Conservation (phyloP, 148 eudicot genomes). For the Pharnaceum exiguum region DNA sequence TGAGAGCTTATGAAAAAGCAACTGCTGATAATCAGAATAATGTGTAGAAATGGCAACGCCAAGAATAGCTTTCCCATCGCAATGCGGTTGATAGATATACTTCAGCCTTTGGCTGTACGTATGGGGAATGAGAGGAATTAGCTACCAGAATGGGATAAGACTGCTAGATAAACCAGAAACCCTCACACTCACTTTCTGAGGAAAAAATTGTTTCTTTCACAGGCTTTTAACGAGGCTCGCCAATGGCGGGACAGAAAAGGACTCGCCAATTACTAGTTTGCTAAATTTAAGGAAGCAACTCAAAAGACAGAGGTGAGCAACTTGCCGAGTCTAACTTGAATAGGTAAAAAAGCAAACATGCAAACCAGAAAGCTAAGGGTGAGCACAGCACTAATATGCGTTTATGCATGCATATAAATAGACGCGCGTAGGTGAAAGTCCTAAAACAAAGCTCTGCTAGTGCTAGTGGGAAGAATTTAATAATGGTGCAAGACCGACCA, state of each 20-base stretch:
- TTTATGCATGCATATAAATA: constrained; percentile 2
- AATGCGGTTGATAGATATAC: no score
- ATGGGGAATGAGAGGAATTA: no score
- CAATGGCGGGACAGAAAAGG: background rate
- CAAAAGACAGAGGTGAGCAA: background rate
- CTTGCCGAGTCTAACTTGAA: constrained; percentile 1
- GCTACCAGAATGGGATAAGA: no score
- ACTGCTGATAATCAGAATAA: constrained; percentile 8
- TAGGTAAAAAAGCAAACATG: constrained; percentile 20
- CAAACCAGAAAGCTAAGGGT: constrained; percentile 19
- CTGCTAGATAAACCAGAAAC: no score
- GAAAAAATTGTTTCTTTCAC: background rate
- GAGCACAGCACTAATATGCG: constrained; percentile 5
- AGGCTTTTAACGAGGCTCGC: background rate
- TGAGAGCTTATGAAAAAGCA: constrained; percentile 20
- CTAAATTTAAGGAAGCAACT: constrained; percentile 1
- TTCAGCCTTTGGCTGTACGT: no score
- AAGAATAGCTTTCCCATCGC: constrained; percentile 23
- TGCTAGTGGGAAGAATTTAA: constrained; percentile 27
- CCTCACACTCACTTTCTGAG: background rate
- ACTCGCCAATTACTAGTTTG: background rate
- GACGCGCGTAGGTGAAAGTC: background rate
- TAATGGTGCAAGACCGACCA: constrained; percentile 24
- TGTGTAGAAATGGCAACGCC: constrained; percentile 12
- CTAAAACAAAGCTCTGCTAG: background rate